Percentiles rank a stretch among this genome's conserved stretches.
Evolutionary conservation across 805 yeast species (phyloP).

Genomic region (Kluyveromyces wickerhamii): DNA sequence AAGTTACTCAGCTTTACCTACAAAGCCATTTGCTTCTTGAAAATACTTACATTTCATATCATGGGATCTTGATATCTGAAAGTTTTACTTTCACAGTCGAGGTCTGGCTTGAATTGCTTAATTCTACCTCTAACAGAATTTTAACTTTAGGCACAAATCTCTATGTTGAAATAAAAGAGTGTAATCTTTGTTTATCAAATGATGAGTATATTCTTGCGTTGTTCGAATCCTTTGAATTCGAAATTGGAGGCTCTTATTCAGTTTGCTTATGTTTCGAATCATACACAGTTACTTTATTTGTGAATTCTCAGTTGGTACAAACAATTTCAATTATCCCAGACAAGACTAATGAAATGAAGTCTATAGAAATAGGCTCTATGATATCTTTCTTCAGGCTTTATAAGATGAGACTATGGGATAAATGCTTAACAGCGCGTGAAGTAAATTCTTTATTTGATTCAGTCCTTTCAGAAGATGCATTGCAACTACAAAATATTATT

Average conservation of each 20-base stretch:
- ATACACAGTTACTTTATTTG: conserved; percentile 14
- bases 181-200: conserved; percentile 22
- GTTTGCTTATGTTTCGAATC: conserved; percentile 12
- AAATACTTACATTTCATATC: conserved; percentile 19
- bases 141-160: conserved; percentile 19
- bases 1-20: conserved; percentile 14
- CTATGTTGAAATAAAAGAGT: conserved; percentile 25
- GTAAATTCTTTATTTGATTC: neutral
- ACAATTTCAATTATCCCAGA: conserved; percentile 15
- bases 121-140: conserved; percentile 23
- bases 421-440: neutral
- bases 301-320: conserved; percentile 19
- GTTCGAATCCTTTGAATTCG: conserved; percentile 24
- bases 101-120: conserved; percentile 25
- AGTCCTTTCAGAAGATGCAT: neutral
- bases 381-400: conserved; percentile 26
- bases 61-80: neutral
- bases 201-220: conserved; percentile 24
- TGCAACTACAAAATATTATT: neutral
- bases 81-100: conserved; percentile 19
- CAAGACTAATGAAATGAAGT: conserved; percentile 8
- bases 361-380: conserved; percentile 28
- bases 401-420: conserved; percentile 8
- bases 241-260: conserved; percentile 14
- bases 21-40: conserved; percentile 26